A percentile compares a stretch with the other conserved stretches of the same genome.
phyloP scores from a whole-genome alignment of 2,329 filamentous ascomycete species.

The Periglandula ipomoeae region DNA sequence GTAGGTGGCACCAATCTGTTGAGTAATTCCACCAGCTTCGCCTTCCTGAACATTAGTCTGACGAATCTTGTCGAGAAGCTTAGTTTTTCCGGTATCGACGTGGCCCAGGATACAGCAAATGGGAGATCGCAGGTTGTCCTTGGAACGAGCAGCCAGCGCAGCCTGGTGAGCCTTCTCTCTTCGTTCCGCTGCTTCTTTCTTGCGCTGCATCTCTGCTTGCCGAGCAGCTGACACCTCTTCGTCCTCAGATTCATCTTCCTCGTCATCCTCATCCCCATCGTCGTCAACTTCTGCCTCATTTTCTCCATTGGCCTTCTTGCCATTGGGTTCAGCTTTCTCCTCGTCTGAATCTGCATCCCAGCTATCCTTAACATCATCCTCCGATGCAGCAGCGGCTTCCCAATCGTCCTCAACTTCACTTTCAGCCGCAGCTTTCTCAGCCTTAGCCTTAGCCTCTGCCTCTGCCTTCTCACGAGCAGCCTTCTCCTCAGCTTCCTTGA shows the following conservation, averaged over 20 bases:
- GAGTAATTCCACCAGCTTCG: conserved; percentile 98
- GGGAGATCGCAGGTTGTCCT: conserved; percentile 89
- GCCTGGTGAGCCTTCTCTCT: conserved; percentile 86
- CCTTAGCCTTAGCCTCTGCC: conserved; percentile 44
- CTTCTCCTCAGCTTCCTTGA: conserved; percentile 53
- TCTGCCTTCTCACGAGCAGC: conserved; percentile 49
- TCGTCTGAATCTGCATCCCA: conserved; percentile 86
- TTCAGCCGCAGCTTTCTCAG: conserved; percentile 43
- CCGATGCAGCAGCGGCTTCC: conserved; percentile 71
- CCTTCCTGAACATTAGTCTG: conserved; percentile 98
- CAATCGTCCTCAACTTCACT: conserved; percentile 73
- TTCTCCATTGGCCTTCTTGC: conserved; percentile 23
- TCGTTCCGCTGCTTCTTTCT: conserved; percentile 81
- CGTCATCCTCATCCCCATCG: conserved; percentile 16
- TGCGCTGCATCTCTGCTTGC: conserved; percentile 64
- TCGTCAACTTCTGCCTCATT: conserved; percentile 33
- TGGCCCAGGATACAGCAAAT: conserved; percentile 99
- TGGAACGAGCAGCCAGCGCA: conserved; percentile 81
- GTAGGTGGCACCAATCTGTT: conserved; percentile 98
- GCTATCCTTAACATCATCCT: conserved; percentile 75
- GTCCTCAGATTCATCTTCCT: conserved; percentile 39
- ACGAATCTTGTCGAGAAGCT: conserved; percentile 94
- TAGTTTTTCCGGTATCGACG: conserved; percentile 99
- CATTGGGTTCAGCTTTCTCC: conserved; percentile 33
- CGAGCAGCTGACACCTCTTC: conserved; percentile 68